A percentile compares a stretch with the other conserved stretches of the same genome.
These are phyloP conservation scores for Cutaneotrichosporon dermatis DNA, from an alignment of 1,284 basidiomycete species.

Conservation along the genomic window DNA sequence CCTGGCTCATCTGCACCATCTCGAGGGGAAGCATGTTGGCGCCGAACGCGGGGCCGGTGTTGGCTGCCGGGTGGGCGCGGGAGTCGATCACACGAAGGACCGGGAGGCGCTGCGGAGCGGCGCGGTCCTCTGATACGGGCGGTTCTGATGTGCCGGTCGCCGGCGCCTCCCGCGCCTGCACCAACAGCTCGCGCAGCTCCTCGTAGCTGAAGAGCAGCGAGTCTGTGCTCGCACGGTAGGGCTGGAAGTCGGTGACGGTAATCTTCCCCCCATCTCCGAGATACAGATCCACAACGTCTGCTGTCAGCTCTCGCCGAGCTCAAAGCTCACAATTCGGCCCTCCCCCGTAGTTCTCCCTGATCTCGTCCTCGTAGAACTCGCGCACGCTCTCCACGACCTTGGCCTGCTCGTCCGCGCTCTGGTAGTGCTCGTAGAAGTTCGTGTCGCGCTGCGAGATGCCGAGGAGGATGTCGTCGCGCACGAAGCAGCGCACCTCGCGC, in stretches of 20 bases:
- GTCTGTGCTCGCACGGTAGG: constrained; percentile 79
- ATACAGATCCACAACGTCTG: constrained; percentile 82
- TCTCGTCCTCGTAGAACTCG: constrained; percentile 64
- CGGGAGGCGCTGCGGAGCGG: constrained; percentile 44
- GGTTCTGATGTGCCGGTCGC: not conserved
- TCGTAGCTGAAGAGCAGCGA: constrained; percentile 78
- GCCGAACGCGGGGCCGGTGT: constrained; percentile 67
- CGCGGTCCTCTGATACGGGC: no score
- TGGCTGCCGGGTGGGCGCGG: constrained; percentile 61
- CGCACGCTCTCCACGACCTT: constrained; percentile 58
- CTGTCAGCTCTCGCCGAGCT: not conserved
- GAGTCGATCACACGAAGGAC: constrained; percentile 69
- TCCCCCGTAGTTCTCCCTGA: constrained; percentile 59
- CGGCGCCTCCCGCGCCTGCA: not conserved
- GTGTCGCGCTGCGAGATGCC: constrained; percentile 80
- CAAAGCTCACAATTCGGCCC: constrained; percentile 63
- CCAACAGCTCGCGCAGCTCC: constrained; percentile 56
- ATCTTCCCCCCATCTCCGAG: constrained; percentile 73
- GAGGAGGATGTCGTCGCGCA: constrained; percentile 51
- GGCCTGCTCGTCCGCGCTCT: constrained; percentile 56
- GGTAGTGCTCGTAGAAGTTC: constrained; percentile 84
- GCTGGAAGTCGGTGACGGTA: constrained; percentile 85
- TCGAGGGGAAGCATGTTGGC: constrained; percentile 93
- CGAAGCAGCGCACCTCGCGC: constrained; percentile 82
- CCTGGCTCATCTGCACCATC: constrained; percentile 70